Evolutionary conservation across 1,139 yeast species (phyloP).

Genomic region (Cylindricascospora bacillispora): DNA sequence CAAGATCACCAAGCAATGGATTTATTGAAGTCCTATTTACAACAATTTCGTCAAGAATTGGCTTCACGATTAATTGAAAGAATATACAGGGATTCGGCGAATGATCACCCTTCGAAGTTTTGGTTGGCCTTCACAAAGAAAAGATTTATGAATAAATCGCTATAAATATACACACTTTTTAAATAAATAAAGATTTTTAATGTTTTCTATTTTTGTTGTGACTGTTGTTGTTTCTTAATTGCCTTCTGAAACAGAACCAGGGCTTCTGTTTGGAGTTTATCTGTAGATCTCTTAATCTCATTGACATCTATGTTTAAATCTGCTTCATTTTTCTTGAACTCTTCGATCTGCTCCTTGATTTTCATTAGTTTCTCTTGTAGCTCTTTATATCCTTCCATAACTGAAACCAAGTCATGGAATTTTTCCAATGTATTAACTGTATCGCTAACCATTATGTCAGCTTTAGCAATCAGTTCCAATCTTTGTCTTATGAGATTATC

Average conservation of each 20-base stretch:
- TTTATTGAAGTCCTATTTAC: slow-evolving; percentile 63
- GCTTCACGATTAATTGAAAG: slow-evolving; percentile 67
- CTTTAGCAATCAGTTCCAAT: slow-evolving; percentile 30
- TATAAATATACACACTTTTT: slow-evolving; percentile 25
- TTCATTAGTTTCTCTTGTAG: slow-evolving; percentile 18
- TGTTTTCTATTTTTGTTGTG: background rate
- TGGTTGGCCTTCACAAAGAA: slow-evolving; percentile 96
- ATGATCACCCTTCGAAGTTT: slow-evolving; percentile 50
- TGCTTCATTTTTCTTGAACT: slow-evolving; percentile 33
- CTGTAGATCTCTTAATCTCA: slow-evolving; percentile 32
- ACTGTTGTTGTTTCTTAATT: slow-evolving; percentile 26
- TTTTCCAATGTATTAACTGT: slow-evolving; percentile 39
- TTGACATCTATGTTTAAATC: slow-evolving; percentile 23
- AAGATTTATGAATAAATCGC: slow-evolving; percentile 80
- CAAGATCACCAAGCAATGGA: slow-evolving; percentile 64
- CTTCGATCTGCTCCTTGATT: slow-evolving; percentile 24
- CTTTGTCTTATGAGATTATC: slow-evolving; percentile 26
- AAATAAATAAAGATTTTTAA: background rate
- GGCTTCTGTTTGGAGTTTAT: slow-evolving; percentile 38
- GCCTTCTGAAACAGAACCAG: slow-evolving; percentile 39
- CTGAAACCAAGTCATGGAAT: slow-evolving; percentile 30
- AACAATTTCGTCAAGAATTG: slow-evolving; percentile 91
- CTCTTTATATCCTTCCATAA: slow-evolving; percentile 27
- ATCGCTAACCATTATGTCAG: slow-evolving; percentile 44
- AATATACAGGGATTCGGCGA: slow-evolving; percentile 44